Evolutionary conservation across 2,329 filamentous ascomycete genomes (phyloP).

Genomic region (Pseudogymnoascus sp.): DNA sequence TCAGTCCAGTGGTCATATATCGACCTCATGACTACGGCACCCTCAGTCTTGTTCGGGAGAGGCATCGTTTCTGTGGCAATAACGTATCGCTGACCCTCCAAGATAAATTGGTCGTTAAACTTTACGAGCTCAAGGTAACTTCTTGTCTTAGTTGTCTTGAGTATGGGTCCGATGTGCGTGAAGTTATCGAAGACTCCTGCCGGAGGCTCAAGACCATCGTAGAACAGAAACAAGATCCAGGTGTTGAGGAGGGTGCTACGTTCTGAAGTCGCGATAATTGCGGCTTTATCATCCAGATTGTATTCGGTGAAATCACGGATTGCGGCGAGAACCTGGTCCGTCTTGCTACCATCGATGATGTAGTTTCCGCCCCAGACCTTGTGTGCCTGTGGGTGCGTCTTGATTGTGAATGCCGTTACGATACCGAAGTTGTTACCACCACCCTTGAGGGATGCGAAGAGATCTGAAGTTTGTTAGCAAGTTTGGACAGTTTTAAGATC

Average conservation of each 20-base stretch:
- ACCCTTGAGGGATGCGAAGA: constrained; percentile 24
- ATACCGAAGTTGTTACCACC: constrained; percentile 27
- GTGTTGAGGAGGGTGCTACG: constrained; percentile 40
- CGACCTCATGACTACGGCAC: constrained; percentile 7
- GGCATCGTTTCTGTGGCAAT: constrained; percentile 11
- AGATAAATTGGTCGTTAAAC: constrained; percentile 1
- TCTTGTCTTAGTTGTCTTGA: constrained; percentile 9
- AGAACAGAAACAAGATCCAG: constrained; percentile 57
- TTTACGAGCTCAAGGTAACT: constrained; percentile 11
- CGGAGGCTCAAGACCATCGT: constrained; percentile 49
- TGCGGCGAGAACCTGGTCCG: constrained; percentile 36
- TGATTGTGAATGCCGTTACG: constrained; percentile 26
- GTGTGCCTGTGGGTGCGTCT: constrained; percentile 24
- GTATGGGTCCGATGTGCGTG: constrained; percentile 32
- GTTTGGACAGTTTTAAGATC: background rate
- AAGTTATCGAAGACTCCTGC: constrained; percentile 39
- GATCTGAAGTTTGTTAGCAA: constrained; percentile 10
- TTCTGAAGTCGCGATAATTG: constrained; percentile 50
- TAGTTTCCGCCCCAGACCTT: constrained; percentile 31
- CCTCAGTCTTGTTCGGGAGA: constrained; percentile 7
- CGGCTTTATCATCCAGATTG: constrained; percentile 52
- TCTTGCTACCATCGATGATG: constrained; percentile 25
- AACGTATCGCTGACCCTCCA: constrained; percentile 10
- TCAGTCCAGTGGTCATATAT: constrained; percentile 6
- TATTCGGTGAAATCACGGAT: constrained; percentile 50